phyloP scores from a whole-genome alignment of 148 eudicot species.

The Rhododendron ovatum region DNA sequence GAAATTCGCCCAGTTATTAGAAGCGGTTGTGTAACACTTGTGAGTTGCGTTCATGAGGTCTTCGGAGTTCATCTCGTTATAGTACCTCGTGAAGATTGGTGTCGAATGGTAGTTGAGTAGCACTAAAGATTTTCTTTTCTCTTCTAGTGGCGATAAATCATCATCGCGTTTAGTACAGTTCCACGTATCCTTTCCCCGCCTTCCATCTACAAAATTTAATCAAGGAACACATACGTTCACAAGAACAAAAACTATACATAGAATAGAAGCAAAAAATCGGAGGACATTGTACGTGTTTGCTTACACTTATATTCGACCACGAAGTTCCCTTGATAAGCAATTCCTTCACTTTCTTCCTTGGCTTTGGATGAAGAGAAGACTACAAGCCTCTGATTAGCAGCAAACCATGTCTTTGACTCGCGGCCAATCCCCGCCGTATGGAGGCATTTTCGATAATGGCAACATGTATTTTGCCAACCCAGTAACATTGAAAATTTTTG shows the following conservation, averaged over 20 bases:
- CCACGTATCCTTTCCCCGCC: neutral
- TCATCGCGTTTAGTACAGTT: neutral
- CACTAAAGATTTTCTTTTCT: neutral
- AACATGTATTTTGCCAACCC: neutral
- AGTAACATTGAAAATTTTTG: neutral
- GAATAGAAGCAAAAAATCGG: neutral
- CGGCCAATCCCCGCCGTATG: neutral
- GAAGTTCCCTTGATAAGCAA: neutral
- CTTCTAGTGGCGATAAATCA: neutral
- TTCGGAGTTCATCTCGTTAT: neutral
- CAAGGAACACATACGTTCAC: neutral
- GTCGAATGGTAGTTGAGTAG: neutral
- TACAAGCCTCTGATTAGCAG: neutral
- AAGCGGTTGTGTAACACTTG: neutral
- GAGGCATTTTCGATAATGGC: neutral
- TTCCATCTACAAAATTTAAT: neutral
- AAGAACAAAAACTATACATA: neutral
- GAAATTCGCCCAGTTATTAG: neutral
- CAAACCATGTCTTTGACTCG: neutral
- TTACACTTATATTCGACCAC: too few relatives aligned
- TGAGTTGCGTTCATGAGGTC: neutral
- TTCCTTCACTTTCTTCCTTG: neutral
- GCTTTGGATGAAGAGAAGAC: neutral
- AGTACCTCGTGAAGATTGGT: neutral
- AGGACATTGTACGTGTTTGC: neutral